Base-by-base conservation (phyloP, 78 protist species). In the Protostelium mycophagum region DNA sequence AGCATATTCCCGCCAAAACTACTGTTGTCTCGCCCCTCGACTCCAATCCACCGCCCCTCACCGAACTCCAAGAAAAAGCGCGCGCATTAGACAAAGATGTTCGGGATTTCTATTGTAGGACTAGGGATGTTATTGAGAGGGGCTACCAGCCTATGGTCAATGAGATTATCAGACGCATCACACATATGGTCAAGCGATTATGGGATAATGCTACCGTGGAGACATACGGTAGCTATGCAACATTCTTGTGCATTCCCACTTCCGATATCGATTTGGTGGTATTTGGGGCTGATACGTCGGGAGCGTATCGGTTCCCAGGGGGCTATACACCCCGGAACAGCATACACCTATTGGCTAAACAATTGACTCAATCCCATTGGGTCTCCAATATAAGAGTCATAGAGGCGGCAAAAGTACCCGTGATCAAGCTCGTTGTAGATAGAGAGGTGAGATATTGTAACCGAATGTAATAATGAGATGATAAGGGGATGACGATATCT, bases 191-290 rank as follows among this genome's bases (percentile, higher is more conserved):
- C 73, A 51, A 51, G 16, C 73, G 73, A 25, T 16, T 51, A 5
- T 51, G 73, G 73, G 73, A 51, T 16, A 16, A 16, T 51, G 73
- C 73, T 5, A 25, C 5, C 73, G 73, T 51, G 16, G 73, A 51
- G 73, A 51, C 88, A 29, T 86, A 35, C 63, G 88, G 88, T 36
- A 35, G 63, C 34, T 86, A 38, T 16, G 88, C 63, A 9, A 86
- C 88, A 23, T 86, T 36, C 35, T n/a, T 86, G 37, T 37, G 84
- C 88, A 86, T 86, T n/a, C 88, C 88, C 37, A 9, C 88, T 28
- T 35, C 63, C 63, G 88, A 86, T 39, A 28, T 86, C 84, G 88
- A 86, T 31, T 34, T 83, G 36, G 85, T 83, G 1, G 28, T 28
- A 28, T 28, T 83, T 10, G 37, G 28, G 85, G 37, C 85, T 5